Evolutionary conservation across 176 grass and related monocot genomes (phyloP).

Genomic region (Carex littledalei): DNA sequence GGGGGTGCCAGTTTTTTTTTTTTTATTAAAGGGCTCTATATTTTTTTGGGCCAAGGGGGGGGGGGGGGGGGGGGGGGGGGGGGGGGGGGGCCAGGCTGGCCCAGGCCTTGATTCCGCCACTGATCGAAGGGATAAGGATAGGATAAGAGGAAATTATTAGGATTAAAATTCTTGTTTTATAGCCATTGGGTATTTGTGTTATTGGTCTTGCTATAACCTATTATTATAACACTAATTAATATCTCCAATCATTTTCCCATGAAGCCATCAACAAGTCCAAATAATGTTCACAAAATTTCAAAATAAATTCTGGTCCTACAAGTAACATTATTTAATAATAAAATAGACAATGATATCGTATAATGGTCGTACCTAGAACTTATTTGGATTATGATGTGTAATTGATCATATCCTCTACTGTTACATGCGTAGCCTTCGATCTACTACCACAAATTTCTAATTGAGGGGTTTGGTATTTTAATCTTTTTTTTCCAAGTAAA

Average conservation of each 20-base stretch:
- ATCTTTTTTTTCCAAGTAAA: background rate
- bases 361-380: background rate
- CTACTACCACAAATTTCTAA: background rate
- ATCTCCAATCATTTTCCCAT: background rate
- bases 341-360: conserved; percentile 11
- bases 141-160: conserved; percentile 7
- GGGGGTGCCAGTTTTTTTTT: too few relatives aligned
- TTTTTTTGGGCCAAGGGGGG: too few relatives aligned
- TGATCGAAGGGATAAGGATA: background rate
- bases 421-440: background rate
- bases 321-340: background rate
- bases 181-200: background rate
- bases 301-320: conserved; percentile 4
- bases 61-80: too few relatives aligned
- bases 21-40: too few relatives aligned
- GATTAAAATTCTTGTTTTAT: conserved; percentile 1
- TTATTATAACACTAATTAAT: background rate
- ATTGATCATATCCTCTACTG: background rate
- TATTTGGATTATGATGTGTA: background rate
- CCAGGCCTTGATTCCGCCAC: too few relatives aligned
- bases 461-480: background rate
- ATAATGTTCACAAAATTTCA: background rate
- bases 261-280: background rate
- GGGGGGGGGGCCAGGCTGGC: too few relatives aligned
- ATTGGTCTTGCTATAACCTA: background rate